Base-by-base conservation (phyloP, 1,139 yeast species). In the Kurtzmaniella quercitrusa region DNA sequence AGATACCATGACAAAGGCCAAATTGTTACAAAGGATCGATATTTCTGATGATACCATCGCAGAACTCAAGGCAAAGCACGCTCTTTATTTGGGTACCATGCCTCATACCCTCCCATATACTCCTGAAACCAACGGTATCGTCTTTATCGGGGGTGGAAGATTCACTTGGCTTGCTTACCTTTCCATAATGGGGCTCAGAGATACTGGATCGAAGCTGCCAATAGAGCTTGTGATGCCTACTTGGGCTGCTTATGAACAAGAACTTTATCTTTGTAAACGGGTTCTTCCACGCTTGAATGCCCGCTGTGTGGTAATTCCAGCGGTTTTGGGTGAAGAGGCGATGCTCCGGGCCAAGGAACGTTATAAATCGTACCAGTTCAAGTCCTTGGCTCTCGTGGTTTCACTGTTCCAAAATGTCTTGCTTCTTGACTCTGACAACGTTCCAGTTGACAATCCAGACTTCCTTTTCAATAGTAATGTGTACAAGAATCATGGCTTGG, bases 11-110 rank as follows among this genome's bases (percentile, higher is more conserved):
- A 60, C 66, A 5, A 65, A 64, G 45, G 60, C 56, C 3, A 57
- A 52, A 1, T 53, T 68, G 26, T 47, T 64, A 15, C 59, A 70
- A 1, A 63, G 61, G 41, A 68, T 71, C 1, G 42, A 39, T 4
- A 56, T 68, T 1, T 47, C 59, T 0, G 60, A 56, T 4, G 57
- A 54, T 2, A 56, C 59, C 11, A 43, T 57, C 7, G 43, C 54
- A 2, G 63, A 64, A 39, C 45, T 68, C 20, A 56, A 49, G 38
- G 22, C 32, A 6, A 64, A 63, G 38, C 72, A 68, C 46, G 33
- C 42, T 3, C 45, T 48, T 5, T 51, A 65, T 2, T 46, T 61
- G 32, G 39, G 47, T 3, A 50, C 52, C 18, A 49, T 68, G 23
- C 74, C 74, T 0, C 39, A 44, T 2, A 47, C 50, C 21, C 46